A percentile compares a stretch with the other conserved stretches of the same genome.
These are phyloP conservation scores for Trypanosoma mega DNA, from an alignment of 208 protist genomes.

Conservation along the genomic window DNA sequence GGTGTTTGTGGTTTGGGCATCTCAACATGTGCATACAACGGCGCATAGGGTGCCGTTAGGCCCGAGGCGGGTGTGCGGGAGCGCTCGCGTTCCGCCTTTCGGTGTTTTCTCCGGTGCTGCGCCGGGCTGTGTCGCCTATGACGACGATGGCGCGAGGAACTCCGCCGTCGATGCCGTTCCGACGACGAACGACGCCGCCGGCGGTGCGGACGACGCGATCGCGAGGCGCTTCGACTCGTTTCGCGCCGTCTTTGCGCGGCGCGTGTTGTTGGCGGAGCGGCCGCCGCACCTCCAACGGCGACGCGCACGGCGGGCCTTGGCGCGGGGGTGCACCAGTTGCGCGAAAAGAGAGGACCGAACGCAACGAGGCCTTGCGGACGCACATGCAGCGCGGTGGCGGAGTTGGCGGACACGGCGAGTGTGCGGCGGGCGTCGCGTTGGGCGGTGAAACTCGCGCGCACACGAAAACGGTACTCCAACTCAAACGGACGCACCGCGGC, in stretches of 20 bases:
- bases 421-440: slow-evolving; percentile 1
- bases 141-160: slow-evolving; percentile 7
- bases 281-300: no score
- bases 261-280: no score
- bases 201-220: background rate
- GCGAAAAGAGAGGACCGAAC: slow-evolving; percentile 18
- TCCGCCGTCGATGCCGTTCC: no score
- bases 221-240: no score
- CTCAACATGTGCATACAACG: no score
- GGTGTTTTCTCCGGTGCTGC: background rate
- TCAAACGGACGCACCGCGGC: slow-evolving; percentile 12
- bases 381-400: slow-evolving; percentile 16
- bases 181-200: slow-evolving; percentile 7
- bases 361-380: slow-evolving; percentile 16
- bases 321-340: background rate
- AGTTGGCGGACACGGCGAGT: slow-evolving; percentile 21
- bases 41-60: no score
- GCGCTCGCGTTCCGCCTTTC: slow-evolving; percentile 1
- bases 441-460: slow-evolving; percentile 27
- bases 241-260: no score
- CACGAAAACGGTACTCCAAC: slow-evolving; percentile 39
- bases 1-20: no score
- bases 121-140: background rate
- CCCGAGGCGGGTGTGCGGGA: no score
- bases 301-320: no score